These are phyloP conservation scores for Eucalyptus polybractea DNA, from an alignment of 345 rosid species.

Conservation along the genomic window DNA sequence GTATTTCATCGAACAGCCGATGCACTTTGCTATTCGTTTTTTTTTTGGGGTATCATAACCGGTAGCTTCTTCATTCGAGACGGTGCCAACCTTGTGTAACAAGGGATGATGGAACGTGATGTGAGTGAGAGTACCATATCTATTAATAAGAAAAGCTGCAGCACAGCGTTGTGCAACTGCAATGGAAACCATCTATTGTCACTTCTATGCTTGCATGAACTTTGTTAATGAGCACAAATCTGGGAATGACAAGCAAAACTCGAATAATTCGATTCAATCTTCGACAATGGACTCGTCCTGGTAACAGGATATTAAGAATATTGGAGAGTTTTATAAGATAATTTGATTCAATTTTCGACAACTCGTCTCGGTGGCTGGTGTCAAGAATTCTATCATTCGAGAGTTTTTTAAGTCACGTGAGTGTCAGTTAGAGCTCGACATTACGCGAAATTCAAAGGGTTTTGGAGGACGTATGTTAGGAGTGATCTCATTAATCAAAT, in stretches of 20 bases:
- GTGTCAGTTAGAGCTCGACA: not conserved
- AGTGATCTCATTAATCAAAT: not conserved
- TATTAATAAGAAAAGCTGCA: not conserved
- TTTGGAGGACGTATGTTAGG: fast-evolving
- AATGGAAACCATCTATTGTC: not conserved
- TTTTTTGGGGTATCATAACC: not conserved
- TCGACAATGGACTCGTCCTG: not conserved
- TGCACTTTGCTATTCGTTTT: not conserved
- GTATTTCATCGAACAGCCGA: not conserved
- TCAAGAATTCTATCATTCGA: not conserved
- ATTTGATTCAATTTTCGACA: not conserved
- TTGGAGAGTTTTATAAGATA: not conserved
- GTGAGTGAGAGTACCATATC: not conserved
- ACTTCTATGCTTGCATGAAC: not conserved
- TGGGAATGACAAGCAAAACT: not conserved
- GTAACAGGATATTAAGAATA: fast-evolving
- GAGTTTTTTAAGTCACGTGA: not conserved
- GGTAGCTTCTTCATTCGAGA: not conserved
- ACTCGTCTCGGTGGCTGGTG: too few relatives aligned
- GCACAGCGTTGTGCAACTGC: not conserved
- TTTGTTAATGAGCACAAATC: not conserved
- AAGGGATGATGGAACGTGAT: not conserved
- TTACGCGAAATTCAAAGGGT: not conserved
- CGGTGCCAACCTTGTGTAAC: not conserved
- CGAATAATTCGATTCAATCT: not conserved